These are phyloP conservation scores for Haematococcus sp. DNA, from an alignment of 139 green algal species.

Conservation along the genomic window DNA sequence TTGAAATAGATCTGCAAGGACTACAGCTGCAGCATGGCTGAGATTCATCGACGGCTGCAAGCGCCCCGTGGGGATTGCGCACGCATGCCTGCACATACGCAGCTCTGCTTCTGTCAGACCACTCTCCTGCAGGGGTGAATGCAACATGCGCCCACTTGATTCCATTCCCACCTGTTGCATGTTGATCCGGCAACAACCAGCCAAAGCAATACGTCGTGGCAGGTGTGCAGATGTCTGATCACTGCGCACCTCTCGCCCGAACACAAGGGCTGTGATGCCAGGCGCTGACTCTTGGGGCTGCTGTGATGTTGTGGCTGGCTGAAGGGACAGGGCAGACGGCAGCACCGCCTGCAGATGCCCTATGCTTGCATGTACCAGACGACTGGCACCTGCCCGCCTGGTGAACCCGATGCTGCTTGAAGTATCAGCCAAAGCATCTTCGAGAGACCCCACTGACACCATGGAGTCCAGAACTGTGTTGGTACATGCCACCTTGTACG, in stretches of 20 bases:
- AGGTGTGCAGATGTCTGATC: no score
- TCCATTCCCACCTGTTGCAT: slow-evolving; percentile 36
- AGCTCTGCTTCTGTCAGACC: slow-evolving; percentile 66
- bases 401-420: slow-evolving; percentile 60
- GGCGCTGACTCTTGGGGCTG: neutral
- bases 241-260: slow-evolving; percentile 75
- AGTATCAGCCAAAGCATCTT: slow-evolving; percentile 29
- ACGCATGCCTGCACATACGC: slow-evolving; percentile 62
- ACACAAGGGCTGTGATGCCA: slow-evolving; percentile 60
- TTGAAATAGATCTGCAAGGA: slow-evolving; percentile 8
- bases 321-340: neutral
- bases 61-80: slow-evolving; percentile 64
- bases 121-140: slow-evolving; percentile 42
- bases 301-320: neutral
- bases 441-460: slow-evolving; percentile 25
- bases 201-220: no score
- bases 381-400: slow-evolving; percentile 38
- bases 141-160: no score
- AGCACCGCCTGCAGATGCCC: slow-evolving; percentile 12
- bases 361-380: slow-evolving; percentile 38
- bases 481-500: slow-evolving; percentile 41
- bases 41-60: slow-evolving; percentile 49
- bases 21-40: neutral
- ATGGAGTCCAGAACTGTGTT: slow-evolving; percentile 29
- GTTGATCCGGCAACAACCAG: no score